phyloP scores from a whole-genome alignment of 148 eudicot species.

The Rhododendron williamsianum region DNA sequence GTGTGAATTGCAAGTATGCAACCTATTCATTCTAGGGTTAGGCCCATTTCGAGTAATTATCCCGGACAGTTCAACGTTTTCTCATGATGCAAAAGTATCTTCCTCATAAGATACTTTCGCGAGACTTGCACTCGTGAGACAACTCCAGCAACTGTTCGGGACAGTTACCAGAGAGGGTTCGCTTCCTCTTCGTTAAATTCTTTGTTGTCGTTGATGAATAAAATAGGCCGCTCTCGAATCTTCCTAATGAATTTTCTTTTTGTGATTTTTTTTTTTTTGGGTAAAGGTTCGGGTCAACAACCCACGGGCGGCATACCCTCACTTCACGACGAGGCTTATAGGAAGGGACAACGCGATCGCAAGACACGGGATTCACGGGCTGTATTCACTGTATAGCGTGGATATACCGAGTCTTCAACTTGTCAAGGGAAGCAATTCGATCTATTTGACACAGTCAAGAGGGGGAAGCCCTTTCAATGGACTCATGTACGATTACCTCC shows the following conservation, averaged over 20 bases:
- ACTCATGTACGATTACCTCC: slow-evolving; percentile 59
- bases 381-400: slow-evolving; percentile 35
- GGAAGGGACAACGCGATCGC: slow-evolving; percentile 63
- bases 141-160: too few species aligned
- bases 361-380: slow-evolving; percentile 60
- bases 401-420: slow-evolving; percentile 29
- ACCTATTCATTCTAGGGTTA: neutral
- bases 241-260: neutral
- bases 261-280: neutral
- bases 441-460: slow-evolving; percentile 40
- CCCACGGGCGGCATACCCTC: slow-evolving; percentile 20
- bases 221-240: too few species aligned
- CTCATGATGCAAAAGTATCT: too few species aligned
- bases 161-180: too few species aligned
- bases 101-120: too few species aligned
- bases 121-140: too few species aligned
- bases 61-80: too few species aligned
- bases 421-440: slow-evolving; percentile 32
- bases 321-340: slow-evolving; percentile 31
- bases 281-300: slow-evolving; percentile 46
- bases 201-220: too few species aligned
- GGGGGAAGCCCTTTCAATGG: slow-evolving; percentile 33
- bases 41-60: neutral
- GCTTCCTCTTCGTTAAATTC: too few species aligned
- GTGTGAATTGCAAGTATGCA: slow-evolving; percentile 54